Evolutionary conservation across 352 stramenopile genomes (phyloP).

Genomic region (Globisporangium rhizosaccharum): DNA sequence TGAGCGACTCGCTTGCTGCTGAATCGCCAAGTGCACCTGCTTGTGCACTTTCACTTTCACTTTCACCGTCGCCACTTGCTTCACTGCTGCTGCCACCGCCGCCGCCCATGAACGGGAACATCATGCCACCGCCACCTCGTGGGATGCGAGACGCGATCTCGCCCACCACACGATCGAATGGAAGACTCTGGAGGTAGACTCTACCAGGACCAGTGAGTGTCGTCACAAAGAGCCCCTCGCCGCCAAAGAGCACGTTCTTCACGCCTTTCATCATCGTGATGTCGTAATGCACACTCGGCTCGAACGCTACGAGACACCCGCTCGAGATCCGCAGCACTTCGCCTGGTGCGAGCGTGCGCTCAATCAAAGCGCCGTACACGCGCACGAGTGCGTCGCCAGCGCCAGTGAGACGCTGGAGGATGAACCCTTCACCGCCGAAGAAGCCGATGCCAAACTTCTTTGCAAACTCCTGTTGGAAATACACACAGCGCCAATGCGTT

Average conservation of each 20-base stretch:
- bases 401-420: slow-evolving; percentile 89
- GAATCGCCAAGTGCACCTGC: slow-evolving; percentile 17
- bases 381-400: slow-evolving; percentile 90
- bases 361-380: slow-evolving; percentile 85
- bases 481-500: not conserved
- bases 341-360: slow-evolving; percentile 78
- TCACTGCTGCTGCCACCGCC: slow-evolving; percentile 31
- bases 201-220: slow-evolving; percentile 88
- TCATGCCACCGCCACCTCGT: slow-evolving; percentile 64
- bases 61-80: slow-evolving; percentile 1
- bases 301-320: slow-evolving; percentile 89
- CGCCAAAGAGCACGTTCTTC: slow-evolving; percentile 94
- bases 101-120: slow-evolving; percentile 84
- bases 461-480: slow-evolving; percentile 68
- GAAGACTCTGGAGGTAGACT: slow-evolving; percentile 90
- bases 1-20: slow-evolving; percentile 12
- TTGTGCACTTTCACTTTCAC: slow-evolving; percentile 8
- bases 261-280: slow-evolving; percentile 90
- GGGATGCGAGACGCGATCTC: slow-evolving; percentile 90
- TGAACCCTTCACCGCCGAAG: slow-evolving; percentile 94
- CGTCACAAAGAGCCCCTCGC: slow-evolving; percentile 92
- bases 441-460: slow-evolving; percentile 89
- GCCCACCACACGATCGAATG: slow-evolving; percentile 89
- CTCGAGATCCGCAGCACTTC: slow-evolving; percentile 91
- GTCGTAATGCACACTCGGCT: slow-evolving; percentile 83